Base-by-base conservation (phyloP, 106 monocot genomes). In the Allium fistulosum region DNA sequence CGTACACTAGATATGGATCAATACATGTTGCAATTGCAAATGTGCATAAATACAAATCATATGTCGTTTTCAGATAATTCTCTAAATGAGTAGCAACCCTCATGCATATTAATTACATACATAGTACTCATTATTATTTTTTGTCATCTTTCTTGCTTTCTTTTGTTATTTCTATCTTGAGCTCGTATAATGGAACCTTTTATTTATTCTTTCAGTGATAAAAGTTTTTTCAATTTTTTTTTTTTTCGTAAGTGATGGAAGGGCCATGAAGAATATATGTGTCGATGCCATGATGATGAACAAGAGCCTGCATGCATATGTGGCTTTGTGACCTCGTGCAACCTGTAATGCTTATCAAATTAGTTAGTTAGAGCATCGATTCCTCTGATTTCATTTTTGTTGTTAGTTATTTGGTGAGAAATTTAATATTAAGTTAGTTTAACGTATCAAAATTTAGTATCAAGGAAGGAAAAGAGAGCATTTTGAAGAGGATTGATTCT, bases 191-290 rank as follows among this genome's bases (percentile, higher is more conserved):
- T 63, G 45, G 28, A 46, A 61, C 11, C 17, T 7, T 16, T 58
- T 37, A 37, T 58, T 58, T 58, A 15, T 60, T 26, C 60, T 60
- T 60, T 26, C 28, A 27, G 58, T 58, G 58, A 18, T 58, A 18
- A 58, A 58, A 7, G 58, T 15, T 58, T 61, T 4, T 59, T 59
- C 26, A 18, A 3, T 17, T 59, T 17, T 26, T 59, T 58, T 9
- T 7, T 61, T 28, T 4, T 26, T 61, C 4, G 22, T 26, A 16
- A 4, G 28, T 26, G 26, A 26, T 18, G 28, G 10, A 11, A 61
- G 60, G 60, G 60, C 63, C 11, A 12, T 63, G 63, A 13, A 63
- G 63, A 63, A 63, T 63, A 37, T 63, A 59, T 46, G 48, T 17
- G 37, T 1, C 37, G 37, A 37, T 37, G 37, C 37, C 37, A 26